Evolutionary conservation across 441 rosid species (phyloP), one percentile per base, ranked within the genome.

Genomic region (Arabidopsis hybrid): DNA sequence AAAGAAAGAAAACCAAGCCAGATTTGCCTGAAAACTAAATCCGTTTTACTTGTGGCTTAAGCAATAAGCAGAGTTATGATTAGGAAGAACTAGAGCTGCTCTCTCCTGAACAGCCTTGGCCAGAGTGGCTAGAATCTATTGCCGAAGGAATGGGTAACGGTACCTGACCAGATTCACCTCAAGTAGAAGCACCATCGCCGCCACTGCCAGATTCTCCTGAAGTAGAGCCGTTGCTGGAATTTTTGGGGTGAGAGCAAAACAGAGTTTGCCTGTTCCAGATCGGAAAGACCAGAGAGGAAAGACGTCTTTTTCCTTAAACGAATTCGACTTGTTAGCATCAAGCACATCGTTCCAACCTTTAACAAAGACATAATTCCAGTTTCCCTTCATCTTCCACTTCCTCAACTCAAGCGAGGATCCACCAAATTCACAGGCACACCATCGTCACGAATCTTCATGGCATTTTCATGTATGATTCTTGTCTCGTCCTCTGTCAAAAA

Each of bases 261-360:
- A 67, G 13, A 67, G 60, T 9, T 39, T 67, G 2, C 71, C 61
- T 8, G 2, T 1, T 39, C 40, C 61, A 9, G 40, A 39, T 26
- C 61, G 61, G 10, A 67, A 52, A 53, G 60, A 67, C 61, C 50
- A 67, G 38, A 67, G 51, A 53, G 21, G 31, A 26, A 8, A 52
- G 1, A 26, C 16, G 0, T 39, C 4, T 4, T 40, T 0, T 0
- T 29, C 51, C 26, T 53, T 4, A 67, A 67, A 21, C 26, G 26
- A 21, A 21, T 21, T 21, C 26, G 26, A 67, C 4, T 0, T 29
- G 4, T 67, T 67, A 14, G 10, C 14, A 2, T 14, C n/a, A 53
- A 67, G 11, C 39, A 53, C 71, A 67, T 26, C 0, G 7, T 13
- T 39, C 71, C 71, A 67, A 53, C 26, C n/a, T 26, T 0, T 13